Conservation (phyloP, 1,284 basidiomycete genomes). For the Cerioporus squamosus region DNA sequence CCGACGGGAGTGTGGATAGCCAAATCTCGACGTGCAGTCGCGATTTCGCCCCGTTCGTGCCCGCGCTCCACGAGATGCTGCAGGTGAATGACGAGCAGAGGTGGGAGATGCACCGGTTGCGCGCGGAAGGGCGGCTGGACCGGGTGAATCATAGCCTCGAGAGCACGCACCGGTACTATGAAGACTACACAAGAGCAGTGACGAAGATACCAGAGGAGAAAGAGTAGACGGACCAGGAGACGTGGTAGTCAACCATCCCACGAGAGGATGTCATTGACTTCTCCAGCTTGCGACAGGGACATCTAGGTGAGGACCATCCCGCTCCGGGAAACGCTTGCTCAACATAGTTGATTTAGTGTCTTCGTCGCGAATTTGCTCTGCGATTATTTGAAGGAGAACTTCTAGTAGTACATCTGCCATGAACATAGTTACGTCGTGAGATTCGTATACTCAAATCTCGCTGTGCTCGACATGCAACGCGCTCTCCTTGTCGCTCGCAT, state of each 20-base stretch:
- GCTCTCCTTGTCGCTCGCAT: constrained; percentile 27
- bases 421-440: no score
- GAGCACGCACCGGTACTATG: neutral
- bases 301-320: no score
- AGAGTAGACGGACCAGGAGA: no score
- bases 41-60: neutral
- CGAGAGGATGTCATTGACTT: no score
- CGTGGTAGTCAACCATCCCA: no score
- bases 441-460: neutral
- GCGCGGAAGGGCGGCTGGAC: neutral
- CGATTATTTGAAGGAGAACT: no score
- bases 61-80: constrained; percentile 2
- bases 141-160: neutral
- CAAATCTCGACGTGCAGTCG: neutral
- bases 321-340: no score
- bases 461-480: constrained; percentile 27
- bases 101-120: neutral
- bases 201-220: neutral
- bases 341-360: no score
- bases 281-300: no score
- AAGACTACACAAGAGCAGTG: neutral
- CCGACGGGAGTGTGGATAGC: neutral
- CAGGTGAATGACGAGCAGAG: neutral
- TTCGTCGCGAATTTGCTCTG: no score
- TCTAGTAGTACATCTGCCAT: no score